These are phyloP conservation scores for Amanita exitialis DNA, from an alignment of 768 basidiomycete genomes.

Conservation along the genomic window DNA sequence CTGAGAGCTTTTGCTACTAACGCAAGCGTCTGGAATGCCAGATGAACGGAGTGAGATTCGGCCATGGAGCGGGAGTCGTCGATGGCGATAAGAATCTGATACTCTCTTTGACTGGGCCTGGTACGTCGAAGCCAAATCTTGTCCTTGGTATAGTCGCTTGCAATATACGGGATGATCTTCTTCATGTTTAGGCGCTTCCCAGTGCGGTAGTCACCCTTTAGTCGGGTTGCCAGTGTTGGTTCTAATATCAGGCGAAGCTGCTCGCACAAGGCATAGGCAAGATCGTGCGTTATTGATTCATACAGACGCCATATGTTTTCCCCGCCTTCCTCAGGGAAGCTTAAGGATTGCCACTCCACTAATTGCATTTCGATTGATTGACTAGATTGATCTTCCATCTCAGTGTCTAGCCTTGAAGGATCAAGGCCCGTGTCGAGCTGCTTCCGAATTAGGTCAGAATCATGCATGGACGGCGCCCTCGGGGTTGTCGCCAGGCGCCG, in stretches of 20 bases:
- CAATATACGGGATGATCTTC: slow-evolving; percentile 96
- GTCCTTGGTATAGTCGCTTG: slow-evolving; percentile 98
- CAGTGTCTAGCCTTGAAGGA: slow-evolving; percentile 18
- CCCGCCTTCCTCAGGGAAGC: slow-evolving; percentile 43
- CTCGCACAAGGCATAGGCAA: slow-evolving; percentile 89
- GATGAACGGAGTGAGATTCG: slow-evolving; percentile 82
- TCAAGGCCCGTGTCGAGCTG: slow-evolving; percentile 16
- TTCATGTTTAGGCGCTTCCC: slow-evolving; percentile 99
- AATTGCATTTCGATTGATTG: slow-evolving; percentile 37
- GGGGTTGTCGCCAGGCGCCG: slow-evolving; percentile 14
- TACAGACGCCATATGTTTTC: slow-evolving; percentile 89
- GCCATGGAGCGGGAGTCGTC: slow-evolving; percentile 98
- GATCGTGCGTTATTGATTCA: slow-evolving; percentile 80
- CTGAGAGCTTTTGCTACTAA: slow-evolving; percentile 85
- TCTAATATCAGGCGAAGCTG: slow-evolving; percentile 94
- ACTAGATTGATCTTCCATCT: slow-evolving; percentile 22
- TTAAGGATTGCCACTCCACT: slow-evolving; percentile 49
- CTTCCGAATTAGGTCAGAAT: slow-evolving; percentile 11
- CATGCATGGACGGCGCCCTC: slow-evolving; percentile 42
- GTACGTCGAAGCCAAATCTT: slow-evolving; percentile 98
- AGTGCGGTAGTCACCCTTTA: slow-evolving; percentile 94
- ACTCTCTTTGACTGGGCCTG: slow-evolving; percentile 87
- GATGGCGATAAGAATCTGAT: slow-evolving; percentile 88
- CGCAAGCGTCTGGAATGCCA: slow-evolving; percentile 90
- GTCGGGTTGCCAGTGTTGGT: slow-evolving; percentile 86